Base-by-base conservation (phyloP, 768 basidiomycete genomes). In the Psilocybe cyanescens region DNA sequence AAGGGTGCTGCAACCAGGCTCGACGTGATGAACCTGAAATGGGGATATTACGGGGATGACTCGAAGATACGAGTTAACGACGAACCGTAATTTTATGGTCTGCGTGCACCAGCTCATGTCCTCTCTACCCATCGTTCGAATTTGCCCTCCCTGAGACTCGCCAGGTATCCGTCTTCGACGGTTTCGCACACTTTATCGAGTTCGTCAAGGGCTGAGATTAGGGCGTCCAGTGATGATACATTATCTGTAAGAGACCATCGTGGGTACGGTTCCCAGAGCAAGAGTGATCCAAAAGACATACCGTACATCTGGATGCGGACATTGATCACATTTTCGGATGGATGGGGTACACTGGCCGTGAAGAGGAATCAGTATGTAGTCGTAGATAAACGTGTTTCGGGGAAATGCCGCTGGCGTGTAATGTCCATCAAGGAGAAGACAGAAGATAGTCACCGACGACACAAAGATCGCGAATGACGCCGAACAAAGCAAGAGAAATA, bases 241-340 rank as follows among this genome's bases (percentile, higher is more conserved):
- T 87, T 83, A 71, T 98, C 97, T 97, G 69, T 5, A 37, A 35
- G 28, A 35, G 17, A 33, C 33, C 45, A 51, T n/a, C 24, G 19
- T 62, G 29, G 33, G 16, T 29, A 61, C 31, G 57, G 17, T 24
- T 51, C 11, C 44, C 44, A 50, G n/a, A 50, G 44, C 48, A 37
- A 55, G 39, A 60, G 57, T 60, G 17, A 29, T 47, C 31, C n/a
- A 16, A 28, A 19, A 3, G 29, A 81, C 95, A 63, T 69, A 98
- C 95, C 95, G 67, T 98, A 97, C 97, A 99, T 99, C 85, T 99
- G 97, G 62, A 99, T 94, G n/a, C 97, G 92, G 29, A 99, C 79
- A 70, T 98, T 93, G 69, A 99, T 97, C 68, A 91, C 89, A 67
- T 94, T 92, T 79, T 99, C 97, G 8, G 97, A 97, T 3, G 97